Evolutionary conservation across 495 filamentous ascomycete genomes (phyloP).

Genomic region (Monascus purpureus): DNA sequence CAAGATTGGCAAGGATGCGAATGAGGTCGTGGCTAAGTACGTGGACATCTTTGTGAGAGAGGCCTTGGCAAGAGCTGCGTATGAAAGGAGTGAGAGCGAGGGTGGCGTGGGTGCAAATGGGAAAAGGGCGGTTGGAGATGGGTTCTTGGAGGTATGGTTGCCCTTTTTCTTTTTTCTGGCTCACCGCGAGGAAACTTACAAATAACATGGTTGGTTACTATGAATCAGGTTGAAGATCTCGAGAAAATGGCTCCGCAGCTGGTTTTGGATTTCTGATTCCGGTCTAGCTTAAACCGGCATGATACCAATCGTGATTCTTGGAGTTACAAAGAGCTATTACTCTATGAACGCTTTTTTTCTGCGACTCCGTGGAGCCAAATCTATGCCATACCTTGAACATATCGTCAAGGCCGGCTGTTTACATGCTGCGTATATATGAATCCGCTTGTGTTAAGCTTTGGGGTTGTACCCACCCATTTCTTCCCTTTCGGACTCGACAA

Average conservation of each 20-base stretch:
- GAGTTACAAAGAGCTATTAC: no score
- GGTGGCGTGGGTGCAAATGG: constrained; percentile 12
- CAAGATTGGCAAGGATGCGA: constrained; percentile 66
- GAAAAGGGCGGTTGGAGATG: constrained; percentile 25
- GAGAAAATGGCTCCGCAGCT: constrained; percentile 86
- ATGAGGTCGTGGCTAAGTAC: constrained; percentile 67
- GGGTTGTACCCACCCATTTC: no score
- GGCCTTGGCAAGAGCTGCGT: constrained; percentile 69
- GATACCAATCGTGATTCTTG: no score
- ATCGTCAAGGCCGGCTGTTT: no score
- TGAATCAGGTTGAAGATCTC: constrained; percentile 46
- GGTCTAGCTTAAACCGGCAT: no score
- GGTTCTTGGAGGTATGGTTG: constrained; percentile 60
- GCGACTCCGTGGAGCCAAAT: no score
- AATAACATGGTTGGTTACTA: constrained; percentile 4
- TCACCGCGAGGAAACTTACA: neutral
- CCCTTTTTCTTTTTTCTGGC: constrained; percentile 3
- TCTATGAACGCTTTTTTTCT: no score
- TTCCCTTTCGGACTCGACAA: no score
- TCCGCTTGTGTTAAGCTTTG: no score
- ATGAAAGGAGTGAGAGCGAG: constrained; percentile 42
- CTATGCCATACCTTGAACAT: no score
- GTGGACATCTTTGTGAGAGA: constrained; percentile 88
- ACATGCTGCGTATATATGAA: no score
- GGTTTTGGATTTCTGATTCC: constrained; percentile 72